A percentile compares a stretch with the other conserved stretches of the same genome.
phyloP scores from a whole-genome alignment of 202 grass and related monocot species.

The Setaria italica region DNA sequence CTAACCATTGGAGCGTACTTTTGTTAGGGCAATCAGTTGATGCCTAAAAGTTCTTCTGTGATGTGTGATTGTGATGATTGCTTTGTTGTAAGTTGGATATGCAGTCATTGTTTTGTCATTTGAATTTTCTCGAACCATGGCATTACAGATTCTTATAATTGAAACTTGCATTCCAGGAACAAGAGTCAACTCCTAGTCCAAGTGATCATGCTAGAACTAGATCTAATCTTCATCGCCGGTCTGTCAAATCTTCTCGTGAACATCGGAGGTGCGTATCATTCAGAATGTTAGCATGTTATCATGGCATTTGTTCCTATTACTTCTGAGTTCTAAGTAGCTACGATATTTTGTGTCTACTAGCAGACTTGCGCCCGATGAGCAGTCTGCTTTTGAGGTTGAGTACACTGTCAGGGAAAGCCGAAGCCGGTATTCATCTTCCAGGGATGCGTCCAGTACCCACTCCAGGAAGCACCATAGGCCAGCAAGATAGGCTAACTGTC shows the following conservation, averaged over 20 bases:
- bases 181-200: slow-evolving; percentile 45
- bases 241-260: slow-evolving; percentile 44
- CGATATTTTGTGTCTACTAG: neutral
- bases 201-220: slow-evolving; percentile 43
- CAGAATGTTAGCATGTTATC: neutral
- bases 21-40: slow-evolving; percentile 40
- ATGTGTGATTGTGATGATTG: slow-evolving; percentile 53
- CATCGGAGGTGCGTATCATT: slow-evolving; percentile 45
- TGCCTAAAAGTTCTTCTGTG: slow-evolving; percentile 40
- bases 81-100: slow-evolving; percentile 41
- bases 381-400: slow-evolving; percentile 48
- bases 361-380: slow-evolving; percentile 45
- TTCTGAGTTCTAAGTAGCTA: neutral
- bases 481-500: slow-evolving; percentile 44
- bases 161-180: slow-evolving; percentile 39
- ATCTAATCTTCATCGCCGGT: slow-evolving; percentile 28
- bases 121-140: neutral
- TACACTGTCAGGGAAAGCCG: slow-evolving; percentile 48
- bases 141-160: slow-evolving; percentile 27
- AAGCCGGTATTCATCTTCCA: slow-evolving; percentile 45
- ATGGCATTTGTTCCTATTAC: neutral
- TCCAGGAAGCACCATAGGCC: slow-evolving; percentile 51
- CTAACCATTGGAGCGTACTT: slow-evolving; percentile 42
- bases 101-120: neutral
- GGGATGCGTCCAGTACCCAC: slow-evolving; percentile 29